Evolutionary conservation across 2,329 filamentous ascomycete species (phyloP).

Genomic region (Neoscytalidium dimidiatum): DNA sequence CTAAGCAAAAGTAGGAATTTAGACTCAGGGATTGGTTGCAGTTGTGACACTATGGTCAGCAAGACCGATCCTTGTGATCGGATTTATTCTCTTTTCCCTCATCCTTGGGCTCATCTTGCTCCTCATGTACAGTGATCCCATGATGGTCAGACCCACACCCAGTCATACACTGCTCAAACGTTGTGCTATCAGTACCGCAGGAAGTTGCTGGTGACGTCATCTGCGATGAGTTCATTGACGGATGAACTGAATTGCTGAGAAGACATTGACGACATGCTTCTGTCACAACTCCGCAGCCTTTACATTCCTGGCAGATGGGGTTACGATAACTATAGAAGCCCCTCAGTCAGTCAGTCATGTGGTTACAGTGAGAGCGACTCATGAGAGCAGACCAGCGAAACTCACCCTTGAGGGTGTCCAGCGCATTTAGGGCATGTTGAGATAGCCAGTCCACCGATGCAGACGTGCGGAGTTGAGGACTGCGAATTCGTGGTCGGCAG

Average conservation of each 20-base stretch:
- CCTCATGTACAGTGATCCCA: neutral
- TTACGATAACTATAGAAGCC: constrained; percentile 4
- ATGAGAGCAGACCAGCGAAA: too few relatives aligned
- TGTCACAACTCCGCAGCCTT: constrained; percentile 14
- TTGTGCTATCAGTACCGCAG: neutral
- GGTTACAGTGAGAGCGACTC: too few relatives aligned
- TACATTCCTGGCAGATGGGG: constrained; percentile 17
- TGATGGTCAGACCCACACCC: neutral
- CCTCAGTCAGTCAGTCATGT: neutral
- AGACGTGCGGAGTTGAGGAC: constrained; percentile 2
- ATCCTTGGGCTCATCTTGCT: neutral
- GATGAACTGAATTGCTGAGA: neutral
- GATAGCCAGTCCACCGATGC: constrained; percentile 14
- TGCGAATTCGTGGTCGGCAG: neutral
- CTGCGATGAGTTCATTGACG: constrained; percentile 4
- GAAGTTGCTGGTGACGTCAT: constrained; percentile 11
- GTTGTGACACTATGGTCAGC: neutral
- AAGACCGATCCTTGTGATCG: neutral
- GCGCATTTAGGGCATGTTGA: constrained; percentile 17
- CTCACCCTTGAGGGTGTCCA: constrained; percentile 19
- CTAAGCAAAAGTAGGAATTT: neutral
- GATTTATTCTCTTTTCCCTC: neutral
- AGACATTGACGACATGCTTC: constrained; percentile 13
- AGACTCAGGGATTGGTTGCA: neutral
- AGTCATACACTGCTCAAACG: neutral